Evolutionary conservation across 2,329 filamentous ascomycete species (phyloP), one percentile per base, ranked within the genome.

Genomic region (Penicillium hesseltinei): DNA sequence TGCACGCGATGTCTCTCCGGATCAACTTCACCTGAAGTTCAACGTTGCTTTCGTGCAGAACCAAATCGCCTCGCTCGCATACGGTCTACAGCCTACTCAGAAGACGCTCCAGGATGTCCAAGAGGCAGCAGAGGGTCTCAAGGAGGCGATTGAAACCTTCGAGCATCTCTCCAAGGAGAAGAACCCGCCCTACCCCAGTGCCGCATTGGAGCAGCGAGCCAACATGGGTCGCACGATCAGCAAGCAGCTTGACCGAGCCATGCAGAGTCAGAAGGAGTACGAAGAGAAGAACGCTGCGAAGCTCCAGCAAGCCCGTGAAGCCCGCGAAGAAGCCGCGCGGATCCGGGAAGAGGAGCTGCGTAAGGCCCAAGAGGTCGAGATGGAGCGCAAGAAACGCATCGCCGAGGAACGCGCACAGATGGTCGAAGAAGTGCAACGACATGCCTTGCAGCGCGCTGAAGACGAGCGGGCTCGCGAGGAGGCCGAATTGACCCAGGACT

Each of bases 11-110:
- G 84, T 89, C 54, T 87, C 90, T 1, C 90, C 92, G 0, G 89
- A 94, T 5, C 91, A 96, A 67, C 82, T 92, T 31, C 91, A 96
- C 75, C 91, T 94, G 74, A 91, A 94, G 73, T 99, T 99, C 83
- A 99, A 99, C 69, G 90, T 99, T 29, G 94, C 94, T 0, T 99
- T 97, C 70, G 91, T 97, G 29, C 94, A 97, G 71, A 95, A 96
- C 61, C 92, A 97, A 73, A 87, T 97, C 54, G 93, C 93, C 21
- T 88, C 89, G 45, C 85, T 89, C 31, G 86, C 97, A 54, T 88
- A 91, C 74, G 81, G 80, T 36, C 80, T 96, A 53, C 81, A 84
- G 5, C 91, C 97, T 71, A 84, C 84, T 6, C 87, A 92, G 70
- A 87, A 92, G 50, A 90, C 89, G 0, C 81, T 93, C 3, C 82